Evolutionary conservation across 768 basidiomycete species (phyloP).

Genomic region (Boletus vermiculosoides): DNA sequence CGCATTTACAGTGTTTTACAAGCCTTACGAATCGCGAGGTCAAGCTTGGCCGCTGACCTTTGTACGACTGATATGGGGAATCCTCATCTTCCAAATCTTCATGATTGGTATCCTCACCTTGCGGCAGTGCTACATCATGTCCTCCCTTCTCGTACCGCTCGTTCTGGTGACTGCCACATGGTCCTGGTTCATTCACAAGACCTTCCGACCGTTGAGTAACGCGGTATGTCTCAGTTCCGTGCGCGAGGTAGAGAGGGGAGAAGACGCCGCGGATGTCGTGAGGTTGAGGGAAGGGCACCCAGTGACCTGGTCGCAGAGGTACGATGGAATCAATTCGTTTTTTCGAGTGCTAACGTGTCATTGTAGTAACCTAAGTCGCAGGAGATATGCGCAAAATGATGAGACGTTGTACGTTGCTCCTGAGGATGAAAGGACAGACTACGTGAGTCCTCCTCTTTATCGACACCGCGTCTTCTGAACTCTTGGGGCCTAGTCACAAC

Average conservation of each 20-base stretch:
- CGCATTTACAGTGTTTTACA: conserved; percentile 81
- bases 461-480: conserved; percentile 5
- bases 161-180: conserved; percentile 72
- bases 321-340: background rate
- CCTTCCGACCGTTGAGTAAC: conserved; percentile 70
- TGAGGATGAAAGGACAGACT: conserved; percentile 89
- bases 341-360: background rate
- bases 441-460: conserved; percentile 46
- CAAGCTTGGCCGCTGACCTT: conserved; percentile 99
- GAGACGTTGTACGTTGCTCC: conserved; percentile 95
- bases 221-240: conserved; percentile 85
- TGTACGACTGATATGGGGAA: conserved; percentile 86
- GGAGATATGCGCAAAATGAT: conserved; percentile 90
- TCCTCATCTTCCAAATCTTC: conserved; percentile 91
- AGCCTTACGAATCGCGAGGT: conserved; percentile 95
- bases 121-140: conserved; percentile 54
- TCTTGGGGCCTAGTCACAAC: conserved; percentile 66
- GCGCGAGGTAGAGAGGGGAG: conserved; percentile 86
- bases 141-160: conserved; percentile 70
- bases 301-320: conserved; percentile 90
- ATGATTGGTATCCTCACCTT: conserved; percentile 95
- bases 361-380: conserved; percentile 73
- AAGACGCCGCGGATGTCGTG: conserved; percentile 76
- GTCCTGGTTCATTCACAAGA: conserved; percentile 73
- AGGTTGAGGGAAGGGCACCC: conserved; percentile 79